A percentile compares a stretch with the other conserved stretches of the same genome.
phyloP scores from a whole-genome alignment of 768 basidiomycete genomes.

The Serendipita vermifera region DNA sequence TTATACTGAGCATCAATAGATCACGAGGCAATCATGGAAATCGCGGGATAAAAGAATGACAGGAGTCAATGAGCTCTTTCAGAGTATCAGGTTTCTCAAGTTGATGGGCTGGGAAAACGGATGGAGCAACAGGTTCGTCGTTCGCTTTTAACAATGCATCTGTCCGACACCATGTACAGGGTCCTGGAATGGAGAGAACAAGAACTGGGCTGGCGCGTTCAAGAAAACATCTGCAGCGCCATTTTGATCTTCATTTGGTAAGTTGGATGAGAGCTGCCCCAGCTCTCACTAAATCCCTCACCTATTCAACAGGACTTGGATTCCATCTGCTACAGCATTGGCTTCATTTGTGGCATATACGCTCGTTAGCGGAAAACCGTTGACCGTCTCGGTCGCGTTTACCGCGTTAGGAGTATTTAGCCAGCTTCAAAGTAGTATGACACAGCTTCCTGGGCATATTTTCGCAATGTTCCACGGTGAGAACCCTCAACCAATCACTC shows the following conservation, averaged over 20 bases:
- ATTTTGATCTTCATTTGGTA: conserved; percentile 59
- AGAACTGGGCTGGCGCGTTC: conserved; percentile 57
- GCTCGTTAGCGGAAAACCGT: conserved; percentile 43
- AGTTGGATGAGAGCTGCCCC: conserved; percentile 15
- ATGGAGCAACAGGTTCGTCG: conserved; percentile 28
- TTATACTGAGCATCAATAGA: conserved; percentile 23
- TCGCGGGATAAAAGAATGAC: conserved; percentile 58
- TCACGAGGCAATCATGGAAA: conserved; percentile 44
- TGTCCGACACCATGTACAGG: conserved; percentile 37
- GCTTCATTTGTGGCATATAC: conserved; percentile 53
- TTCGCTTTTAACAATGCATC: neutral
- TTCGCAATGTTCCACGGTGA: conserved; percentile 51
- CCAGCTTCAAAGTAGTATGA: conserved; percentile 56
- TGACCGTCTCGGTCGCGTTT: conserved; percentile 73
- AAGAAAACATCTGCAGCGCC: conserved; percentile 41
- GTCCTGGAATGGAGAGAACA: conserved; percentile 41
- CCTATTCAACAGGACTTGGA: conserved; percentile 44
- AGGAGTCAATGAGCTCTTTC: conserved; percentile 61
- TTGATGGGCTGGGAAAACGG: conserved; percentile 50
- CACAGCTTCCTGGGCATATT: conserved; percentile 46
- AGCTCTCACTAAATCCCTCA: neutral
- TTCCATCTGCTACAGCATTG: conserved; percentile 55
- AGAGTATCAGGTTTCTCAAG: conserved; percentile 60
- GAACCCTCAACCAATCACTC: no score
- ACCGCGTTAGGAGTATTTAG: conserved; percentile 67